Conservation (phyloP, 192 early-diverging fungal species). For the Dispira parvispora region DNA sequence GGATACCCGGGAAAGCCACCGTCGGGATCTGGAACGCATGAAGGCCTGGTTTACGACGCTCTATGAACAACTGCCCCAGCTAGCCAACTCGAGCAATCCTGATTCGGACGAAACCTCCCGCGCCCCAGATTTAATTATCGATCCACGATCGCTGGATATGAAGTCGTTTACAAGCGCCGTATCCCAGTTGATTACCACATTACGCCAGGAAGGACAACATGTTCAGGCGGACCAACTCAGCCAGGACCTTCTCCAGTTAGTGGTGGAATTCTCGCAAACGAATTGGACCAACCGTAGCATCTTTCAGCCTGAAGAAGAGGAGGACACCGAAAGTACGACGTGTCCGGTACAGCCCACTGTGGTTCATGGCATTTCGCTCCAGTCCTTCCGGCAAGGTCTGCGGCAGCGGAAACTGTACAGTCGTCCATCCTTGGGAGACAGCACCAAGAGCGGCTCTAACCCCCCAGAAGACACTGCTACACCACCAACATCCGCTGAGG, state of each 20-base stretch:
- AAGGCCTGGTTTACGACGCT: background rate
- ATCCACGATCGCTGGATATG: background rate
- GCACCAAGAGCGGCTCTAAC: background rate
- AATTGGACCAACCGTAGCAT: slow-evolving; percentile 6
- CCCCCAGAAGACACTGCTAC: background rate
- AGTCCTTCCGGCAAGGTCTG: too few relatives aligned
- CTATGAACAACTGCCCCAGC: background rate
- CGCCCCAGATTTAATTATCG: background rate
- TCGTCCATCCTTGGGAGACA: background rate
- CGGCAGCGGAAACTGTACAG: background rate
- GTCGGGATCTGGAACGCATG: background rate
- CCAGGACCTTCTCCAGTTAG: slow-evolving; percentile 1
- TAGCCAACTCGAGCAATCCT: background rate
- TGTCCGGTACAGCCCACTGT: background rate
- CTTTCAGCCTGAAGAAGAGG: background rate
- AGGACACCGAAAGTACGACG: background rate
- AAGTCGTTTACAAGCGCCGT: background rate
- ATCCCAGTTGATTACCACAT: background rate
- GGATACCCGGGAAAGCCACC: slow-evolving; percentile 7
- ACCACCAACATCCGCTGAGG: background rate
- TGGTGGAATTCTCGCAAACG: slow-evolving; percentile 1
- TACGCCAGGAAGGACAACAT: slow-evolving; percentile 2
- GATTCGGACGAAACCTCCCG: background rate
- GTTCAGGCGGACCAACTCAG: slow-evolving; percentile 3
- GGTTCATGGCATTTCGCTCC: background rate